phyloP scores from a whole-genome alignment of 2,329 filamentous ascomycete species.

The Calonectria hongkongensis region DNA sequence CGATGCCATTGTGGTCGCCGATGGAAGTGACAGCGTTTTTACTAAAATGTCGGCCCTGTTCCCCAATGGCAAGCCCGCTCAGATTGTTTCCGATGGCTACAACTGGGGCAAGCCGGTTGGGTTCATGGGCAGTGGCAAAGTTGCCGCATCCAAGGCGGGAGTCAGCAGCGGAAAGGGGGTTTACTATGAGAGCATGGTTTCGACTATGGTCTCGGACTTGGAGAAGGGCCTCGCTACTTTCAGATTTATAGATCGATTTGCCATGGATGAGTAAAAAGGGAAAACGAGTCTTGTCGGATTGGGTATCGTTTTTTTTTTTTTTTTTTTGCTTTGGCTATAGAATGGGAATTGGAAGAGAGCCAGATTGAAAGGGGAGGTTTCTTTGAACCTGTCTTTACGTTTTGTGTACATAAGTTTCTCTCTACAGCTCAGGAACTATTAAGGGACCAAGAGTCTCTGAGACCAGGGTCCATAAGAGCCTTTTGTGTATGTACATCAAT shows the following conservation, averaged over 20 bases:
- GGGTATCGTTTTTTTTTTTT: not conserved
- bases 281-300: not conserved
- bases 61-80: conserved; percentile 76
- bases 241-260: conserved; percentile 79
- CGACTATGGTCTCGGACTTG: conserved; percentile 66
- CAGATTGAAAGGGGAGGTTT: not conserved
- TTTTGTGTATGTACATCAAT: not conserved
- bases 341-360: not conserved
- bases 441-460: too few relatives aligned
- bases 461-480: not conserved
- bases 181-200: conserved; percentile 59
- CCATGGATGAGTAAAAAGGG: conserved; percentile 66
- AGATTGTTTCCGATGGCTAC: conserved; percentile 79
- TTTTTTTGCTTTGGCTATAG: not conserved
- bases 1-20: conserved; percentile 77
- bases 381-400: not conserved
- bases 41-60: conserved; percentile 72
- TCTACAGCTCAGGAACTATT: not conserved
- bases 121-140: conserved; percentile 68
- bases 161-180: conserved; percentile 67
- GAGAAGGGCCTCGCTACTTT: conserved; percentile 77
- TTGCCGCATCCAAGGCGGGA: conserved; percentile 64
- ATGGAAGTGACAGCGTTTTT: conserved; percentile 74
- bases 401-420: not conserved
- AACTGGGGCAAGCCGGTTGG: conserved; percentile 83